Conservation (phyloP, 2,329 filamentous ascomycete species). For the Botrytis cinerea region DNA sequence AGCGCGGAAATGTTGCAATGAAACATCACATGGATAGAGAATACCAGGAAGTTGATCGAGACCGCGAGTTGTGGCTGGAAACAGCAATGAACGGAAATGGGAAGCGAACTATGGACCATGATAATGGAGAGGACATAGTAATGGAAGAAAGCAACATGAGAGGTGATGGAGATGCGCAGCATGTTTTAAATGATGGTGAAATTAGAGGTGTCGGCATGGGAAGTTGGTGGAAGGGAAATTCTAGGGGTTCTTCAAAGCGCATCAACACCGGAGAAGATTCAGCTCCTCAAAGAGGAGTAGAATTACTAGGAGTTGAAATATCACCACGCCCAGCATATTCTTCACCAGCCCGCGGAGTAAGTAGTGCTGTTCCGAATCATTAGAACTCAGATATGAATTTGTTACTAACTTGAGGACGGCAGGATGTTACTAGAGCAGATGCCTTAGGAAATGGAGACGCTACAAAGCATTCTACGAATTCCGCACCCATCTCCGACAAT, state of each 20-base stretch:
- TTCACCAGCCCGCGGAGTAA: background rate
- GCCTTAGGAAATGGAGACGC: background rate
- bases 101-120: conserved; percentile 16
- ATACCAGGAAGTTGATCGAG: conserved; percentile 16
- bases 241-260: background rate
- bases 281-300: background rate
- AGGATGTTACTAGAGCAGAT: background rate
- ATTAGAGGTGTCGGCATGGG: conserved; percentile 34
- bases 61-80: conserved; percentile 20
- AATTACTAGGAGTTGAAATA: background rate
- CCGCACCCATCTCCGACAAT: background rate
- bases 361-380: background rate
- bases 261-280: background rate
- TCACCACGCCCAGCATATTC: background rate
- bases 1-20: conserved; percentile 47
- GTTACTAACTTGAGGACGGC: background rate
- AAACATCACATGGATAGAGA: conserved; percentile 33
- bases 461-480: background rate
- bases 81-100: conserved; percentile 25
- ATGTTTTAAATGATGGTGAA: conserved; percentile 21
- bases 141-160: conserved; percentile 32
- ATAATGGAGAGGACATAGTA: conserved; percentile 1
- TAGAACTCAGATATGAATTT: background rate
- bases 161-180: conserved; percentile 18
- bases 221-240: conserved; percentile 34